Percentiles rank a stretch among this genome's conserved stretches.
These are phyloP conservation scores for sunflower (Helianthus annuus) DNA, from an alignment of 129 eudicot species.

Conservation along the genomic window HanXRQr2.0-SUNRISE NC_035445.2:115824861-115825360, in stretches of 20 bases:
- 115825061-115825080: constrained; percentile 31
- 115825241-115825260: too few species aligned
- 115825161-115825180: background rate
- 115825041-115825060: constrained; percentile 38
- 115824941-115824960: background rate
- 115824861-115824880: background rate
- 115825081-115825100: constrained; percentile 8
- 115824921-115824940: background rate
- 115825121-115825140: constrained; percentile 28
- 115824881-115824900: constrained; percentile 12
- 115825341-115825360: background rate
- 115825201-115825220: background rate
- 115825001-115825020: constrained; percentile 25
- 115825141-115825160: constrained; percentile 15
- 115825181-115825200: background rate
- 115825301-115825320: constrained; percentile 29
- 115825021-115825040: constrained; percentile 27
- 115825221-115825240: background rate
- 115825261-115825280: background rate
- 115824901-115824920: constrained; percentile 27
- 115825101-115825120: constrained; percentile 27
- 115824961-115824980: background rate
- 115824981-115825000: too few species aligned
- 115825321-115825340: constrained; percentile 27
- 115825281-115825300: constrained; percentile 1